phyloP scores from a whole-genome alignment of 768 basidiomycete species.

The Boletus edulis region DNA sequence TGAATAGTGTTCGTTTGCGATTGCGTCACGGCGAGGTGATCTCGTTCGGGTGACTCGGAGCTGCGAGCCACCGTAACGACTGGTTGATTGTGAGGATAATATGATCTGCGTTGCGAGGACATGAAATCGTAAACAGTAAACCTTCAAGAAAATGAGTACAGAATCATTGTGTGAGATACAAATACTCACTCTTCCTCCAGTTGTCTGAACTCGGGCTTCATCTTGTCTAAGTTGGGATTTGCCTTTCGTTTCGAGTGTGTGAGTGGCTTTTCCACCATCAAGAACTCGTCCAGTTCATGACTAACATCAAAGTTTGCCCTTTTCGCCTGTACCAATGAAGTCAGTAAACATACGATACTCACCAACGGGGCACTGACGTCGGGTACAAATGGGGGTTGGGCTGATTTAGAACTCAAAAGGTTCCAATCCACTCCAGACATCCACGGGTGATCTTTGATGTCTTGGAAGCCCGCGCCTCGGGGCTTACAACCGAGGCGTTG shows the following conservation, averaged over 20 bases:
- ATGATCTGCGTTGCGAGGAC: slow-evolving; percentile 69
- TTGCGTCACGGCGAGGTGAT: slow-evolving; percentile 28
- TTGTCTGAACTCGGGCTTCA: slow-evolving; percentile 88
- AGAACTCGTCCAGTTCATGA: slow-evolving; percentile 95
- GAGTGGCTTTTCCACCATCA: slow-evolving; percentile 97
- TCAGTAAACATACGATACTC: background rate
- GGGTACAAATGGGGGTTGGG: slow-evolving; percentile 83
- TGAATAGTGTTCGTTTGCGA: slow-evolving; percentile 40
- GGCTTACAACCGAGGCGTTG: slow-evolving; percentile 80
- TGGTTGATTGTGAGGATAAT: slow-evolving; percentile 85
- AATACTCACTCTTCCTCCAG: slow-evolving; percentile 84
- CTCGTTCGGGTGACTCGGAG: slow-evolving; percentile 28
- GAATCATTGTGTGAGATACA: background rate
- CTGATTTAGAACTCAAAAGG: slow-evolving; percentile 62
- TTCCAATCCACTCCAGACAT: slow-evolving; percentile 82
- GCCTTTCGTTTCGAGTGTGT: slow-evolving; percentile 92
- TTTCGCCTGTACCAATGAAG: slow-evolving; percentile 60
- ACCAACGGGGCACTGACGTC: slow-evolving; percentile 61
- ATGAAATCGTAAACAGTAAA: slow-evolving; percentile 89
- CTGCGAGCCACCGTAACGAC: slow-evolving; percentile 33
- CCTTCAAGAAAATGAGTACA: slow-evolving; percentile 39
- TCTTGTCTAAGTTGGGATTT: slow-evolving; percentile 78
- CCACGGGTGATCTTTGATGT: slow-evolving; percentile 85
- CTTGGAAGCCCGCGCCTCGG: slow-evolving; percentile 67
- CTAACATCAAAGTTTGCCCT: slow-evolving; percentile 98